Evolutionary conservation across 2,329 filamentous ascomycete species (phyloP).

Genomic region (Cryoendolithus antarcticus): DNA sequence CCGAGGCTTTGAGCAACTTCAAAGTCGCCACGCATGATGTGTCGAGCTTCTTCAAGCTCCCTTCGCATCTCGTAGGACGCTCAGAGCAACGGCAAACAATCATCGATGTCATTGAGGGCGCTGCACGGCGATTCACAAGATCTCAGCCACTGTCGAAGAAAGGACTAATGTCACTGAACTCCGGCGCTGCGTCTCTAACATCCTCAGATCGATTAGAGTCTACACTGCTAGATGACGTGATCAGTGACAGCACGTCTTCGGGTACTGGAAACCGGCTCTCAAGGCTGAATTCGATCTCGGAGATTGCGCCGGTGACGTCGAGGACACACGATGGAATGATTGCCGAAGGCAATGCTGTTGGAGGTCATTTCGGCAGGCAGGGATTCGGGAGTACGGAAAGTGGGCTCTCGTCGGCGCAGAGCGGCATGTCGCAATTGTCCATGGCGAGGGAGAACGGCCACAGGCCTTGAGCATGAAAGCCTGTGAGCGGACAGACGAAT

Average conservation of each 20-base stretch:
- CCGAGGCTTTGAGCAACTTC: conserved; percentile 58
- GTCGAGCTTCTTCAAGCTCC: conserved; percentile 83
- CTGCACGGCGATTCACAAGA: conserved; percentile 50
- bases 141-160: conserved; percentile 23
- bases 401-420: no score
- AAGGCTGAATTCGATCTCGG: conserved; percentile 24
- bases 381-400: no score
- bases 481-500: no score
- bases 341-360: no score
- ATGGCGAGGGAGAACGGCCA: no score
- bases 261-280: conserved; percentile 37
- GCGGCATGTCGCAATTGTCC: no score
- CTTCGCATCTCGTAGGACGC: conserved; percentile 68
- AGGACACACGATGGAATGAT: no score
- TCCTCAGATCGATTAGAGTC: conserved; percentile 20
- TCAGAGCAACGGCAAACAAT: conserved; percentile 59
- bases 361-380: no score
- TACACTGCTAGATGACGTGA: conserved; percentile 28
- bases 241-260: conserved; percentile 40
- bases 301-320: conserved; percentile 11
- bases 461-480: no score
- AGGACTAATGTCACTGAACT: conserved; percentile 37
- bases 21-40: conserved; percentile 70
- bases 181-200: conserved; percentile 22
- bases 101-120: conserved; percentile 61